Evolutionary conservation across 306 rosid genomes (phyloP).

Genomic region (Prunus persica): Prunus_persica_NCBIv2 NC_034012.1:10039501-10040000

Average conservation of each 20-base stretch:
- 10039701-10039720: background rate
- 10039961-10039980: constrained; percentile 74
- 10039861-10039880: background rate
- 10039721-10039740: background rate
- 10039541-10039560: background rate
- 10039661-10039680: constrained; percentile 70
- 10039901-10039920: constrained; percentile 3
- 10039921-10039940: constrained; percentile 41
- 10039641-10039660: constrained; percentile 68
- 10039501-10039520: background rate
- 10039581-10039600: background rate
- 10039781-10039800: constrained; percentile 11
- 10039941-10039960: constrained; percentile 93
- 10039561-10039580: no score
- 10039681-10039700: constrained; percentile 52
- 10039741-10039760: background rate
- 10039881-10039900: background rate
- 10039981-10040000: constrained; percentile 64
- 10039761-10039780: background rate
- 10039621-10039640: background rate
- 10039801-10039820: background rate
- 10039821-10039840: background rate
- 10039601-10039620: background rate
- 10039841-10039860: background rate
- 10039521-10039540: background rate